Percentiles rank a stretch among this genome's conserved stretches.
Conservation (phyloP, 2,329 filamentous ascomycete species). For the Aspergillus pseudonomiae region DNA sequence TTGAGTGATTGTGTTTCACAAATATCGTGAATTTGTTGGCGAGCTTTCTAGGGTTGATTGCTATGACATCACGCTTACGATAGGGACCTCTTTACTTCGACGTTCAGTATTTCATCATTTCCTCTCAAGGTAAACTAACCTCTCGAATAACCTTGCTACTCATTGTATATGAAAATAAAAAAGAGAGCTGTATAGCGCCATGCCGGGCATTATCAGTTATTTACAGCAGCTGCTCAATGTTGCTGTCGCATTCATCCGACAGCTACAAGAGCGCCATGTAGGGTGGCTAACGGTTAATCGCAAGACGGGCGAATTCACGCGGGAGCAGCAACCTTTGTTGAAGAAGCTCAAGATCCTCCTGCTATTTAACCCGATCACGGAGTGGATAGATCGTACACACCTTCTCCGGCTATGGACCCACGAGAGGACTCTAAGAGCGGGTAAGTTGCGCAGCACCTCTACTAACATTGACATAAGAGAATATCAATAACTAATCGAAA, state of each 20-base stretch:
- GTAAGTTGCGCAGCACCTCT: slow-evolving; percentile 21
- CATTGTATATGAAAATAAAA: neutral
- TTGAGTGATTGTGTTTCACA: neutral
- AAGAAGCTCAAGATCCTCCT: slow-evolving; percentile 48
- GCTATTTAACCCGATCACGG: slow-evolving; percentile 46
- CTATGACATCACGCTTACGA: neutral
- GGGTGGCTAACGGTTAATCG: slow-evolving; percentile 36
- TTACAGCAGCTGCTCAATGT: slow-evolving; percentile 9
- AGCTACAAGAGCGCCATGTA: slow-evolving; percentile 33
- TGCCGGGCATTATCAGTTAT: neutral
- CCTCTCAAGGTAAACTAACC: neutral
- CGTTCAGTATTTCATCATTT: neutral
- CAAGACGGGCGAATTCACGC: slow-evolving; percentile 39
- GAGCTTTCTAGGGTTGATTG: neutral
- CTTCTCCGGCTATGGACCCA: slow-evolving; percentile 43
- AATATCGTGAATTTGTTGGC: neutral
- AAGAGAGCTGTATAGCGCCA: neutral
- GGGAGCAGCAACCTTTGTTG: slow-evolving; percentile 44
- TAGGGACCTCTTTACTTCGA: neutral
- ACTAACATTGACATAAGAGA: neutral
- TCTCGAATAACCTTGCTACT: neutral
- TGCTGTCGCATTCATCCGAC: neutral
- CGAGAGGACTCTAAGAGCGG: slow-evolving; percentile 35
- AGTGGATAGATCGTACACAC: slow-evolving; percentile 46
- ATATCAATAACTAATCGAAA: neutral